Evolutionary conservation across 352 stramenopile species (phyloP), one percentile per base, ranked within the genome.

Genomic region (Phytophthora idaei): DNA sequence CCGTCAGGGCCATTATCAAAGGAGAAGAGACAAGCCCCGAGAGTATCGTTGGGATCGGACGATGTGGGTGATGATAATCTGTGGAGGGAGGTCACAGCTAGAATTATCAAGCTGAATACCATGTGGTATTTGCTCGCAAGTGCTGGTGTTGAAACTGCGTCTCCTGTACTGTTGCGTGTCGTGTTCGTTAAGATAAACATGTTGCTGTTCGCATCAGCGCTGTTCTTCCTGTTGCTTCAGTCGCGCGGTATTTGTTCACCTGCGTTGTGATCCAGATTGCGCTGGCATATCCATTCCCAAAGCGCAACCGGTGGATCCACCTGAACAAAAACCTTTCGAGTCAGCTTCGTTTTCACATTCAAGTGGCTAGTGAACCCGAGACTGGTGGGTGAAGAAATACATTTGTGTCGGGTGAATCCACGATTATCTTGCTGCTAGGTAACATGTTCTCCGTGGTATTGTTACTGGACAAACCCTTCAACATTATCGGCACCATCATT

Each of bases 161-260:
- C 3, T 42, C 98, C 37, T 99, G 98, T 81, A 98, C 93, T 53
- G 77, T 99, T 28, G 96, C 95, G 21, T 21, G 21, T 21, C 15
- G 96, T 99, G 7, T 98, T 92, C 32, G 92, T 99, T 68, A 99
- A 99, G 82, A 99, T 99, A 97, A 99, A 99, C 85, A 85, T 99
- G 31, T 81, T 99, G 44, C 84, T 99, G 12, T 99, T 99, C 67
- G 96, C 97, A 44, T 97, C 97, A 0, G 97, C 94, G 41, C 74
- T 99, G 2, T 91, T 99, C 50, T 92, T 99, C 56, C 74, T 99
- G 44, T 76, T 99, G 46, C 78, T 99, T 27, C 93, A 98, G 72
- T 90, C 80, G 57, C 93, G 5, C 83, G 85, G 69, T 95, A 97
- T 64, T 69, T 99, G 41, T 78, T 81, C 36, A 91, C 98, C 55